Evolutionary conservation across 306 rosid species (phyloP), one percentile per base, ranked within the genome.

Genomic region (Biancaea sappan): DNA sequence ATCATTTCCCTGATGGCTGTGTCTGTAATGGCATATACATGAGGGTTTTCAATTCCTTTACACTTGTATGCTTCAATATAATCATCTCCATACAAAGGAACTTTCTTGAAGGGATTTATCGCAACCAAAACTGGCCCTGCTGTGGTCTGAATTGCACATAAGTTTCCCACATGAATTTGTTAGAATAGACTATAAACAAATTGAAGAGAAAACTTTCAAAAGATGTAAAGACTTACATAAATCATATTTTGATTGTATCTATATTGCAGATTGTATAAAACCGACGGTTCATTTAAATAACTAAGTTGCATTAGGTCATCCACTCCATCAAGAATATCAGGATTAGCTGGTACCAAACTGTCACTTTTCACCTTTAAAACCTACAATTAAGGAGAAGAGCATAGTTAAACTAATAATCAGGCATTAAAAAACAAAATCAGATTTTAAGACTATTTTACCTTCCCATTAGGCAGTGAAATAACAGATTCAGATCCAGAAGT

Each of bases 281-380:
- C 99, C 37, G 99, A 86, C 0, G 98, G 99, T 73, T 94, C 98
- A 28, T 94, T 94, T 79, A 94, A 86, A 84, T 94, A 94, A 89
- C 99, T 94, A 25, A 94, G 99, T 76, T 94, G 99, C 99, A 94
- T 88, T 73, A 94, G 97, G 84, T 94, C 99, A 80, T 92, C 97
- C 76, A 92, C 97, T 12, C 99, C 99, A 77, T 92, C 96, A 54
- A 94, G 99, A 82, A 94, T 94, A 76, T 92, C 96, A 46, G 99
- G 99, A 87, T 94, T 94, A 77, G 99, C 99, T 12, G 93, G 74
- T 52, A 92, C 83, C 89, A 94, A 86, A 70, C 37, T 82, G 65
- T 94, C 99, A 73, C 88, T 72, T 80, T 87, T 86, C 51, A 88
- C 92, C 77, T 84, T 92, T 50, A 84, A 85, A 83, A 90, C 93